Conservation (phyloP, 2,329 filamentous ascomycete genomes). For the Calonectria fujianensis region DNA sequence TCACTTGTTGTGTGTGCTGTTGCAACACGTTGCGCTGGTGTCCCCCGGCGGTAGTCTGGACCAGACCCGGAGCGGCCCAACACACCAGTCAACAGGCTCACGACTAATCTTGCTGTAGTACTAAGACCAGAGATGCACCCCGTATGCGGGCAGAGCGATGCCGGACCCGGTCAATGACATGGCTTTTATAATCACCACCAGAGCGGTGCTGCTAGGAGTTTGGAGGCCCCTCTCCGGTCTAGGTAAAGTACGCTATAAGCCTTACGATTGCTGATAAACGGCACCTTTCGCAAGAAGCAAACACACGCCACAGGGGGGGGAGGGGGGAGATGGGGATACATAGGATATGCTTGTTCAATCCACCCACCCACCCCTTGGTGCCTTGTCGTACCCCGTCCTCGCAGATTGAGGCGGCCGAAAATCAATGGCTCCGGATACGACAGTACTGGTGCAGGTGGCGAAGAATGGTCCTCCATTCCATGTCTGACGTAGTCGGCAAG, state of each 20-base stretch:
- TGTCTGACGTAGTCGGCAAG: not conserved
- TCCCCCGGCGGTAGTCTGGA: conserved; percentile 9
- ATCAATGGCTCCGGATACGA: no score
- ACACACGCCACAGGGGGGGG: conserved; percentile 5
- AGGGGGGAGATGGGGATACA: not conserved
- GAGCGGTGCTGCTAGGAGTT: not conserved
- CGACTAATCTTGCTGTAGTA: not conserved
- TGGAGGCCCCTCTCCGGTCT: not conserved
- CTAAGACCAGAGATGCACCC: conserved; percentile 8
- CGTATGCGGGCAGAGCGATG: conserved; percentile 19
- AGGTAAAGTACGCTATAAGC: conserved; percentile 6
- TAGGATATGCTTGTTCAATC: conserved; percentile 7
- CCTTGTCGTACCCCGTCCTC: not conserved
- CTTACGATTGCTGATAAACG: not conserved
- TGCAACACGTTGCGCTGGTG: conserved; percentile 20
- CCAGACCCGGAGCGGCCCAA: conserved; percentile 19
- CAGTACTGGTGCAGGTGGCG: no score
- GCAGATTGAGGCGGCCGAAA: no score
- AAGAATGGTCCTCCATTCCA: not conserved
- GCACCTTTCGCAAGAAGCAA: not conserved
- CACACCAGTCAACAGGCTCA: conserved; percentile 5
- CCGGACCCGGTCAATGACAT: conserved; percentile 23
- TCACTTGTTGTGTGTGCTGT: conserved; percentile 16
- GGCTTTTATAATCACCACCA: conserved; percentile 2
- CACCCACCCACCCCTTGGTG: conserved; percentile 19